These are phyloP conservation scores for Actinomortierella ambigua DNA, from an alignment of 371 early-diverging fungal genomes.

Conservation along the genomic window DNA sequence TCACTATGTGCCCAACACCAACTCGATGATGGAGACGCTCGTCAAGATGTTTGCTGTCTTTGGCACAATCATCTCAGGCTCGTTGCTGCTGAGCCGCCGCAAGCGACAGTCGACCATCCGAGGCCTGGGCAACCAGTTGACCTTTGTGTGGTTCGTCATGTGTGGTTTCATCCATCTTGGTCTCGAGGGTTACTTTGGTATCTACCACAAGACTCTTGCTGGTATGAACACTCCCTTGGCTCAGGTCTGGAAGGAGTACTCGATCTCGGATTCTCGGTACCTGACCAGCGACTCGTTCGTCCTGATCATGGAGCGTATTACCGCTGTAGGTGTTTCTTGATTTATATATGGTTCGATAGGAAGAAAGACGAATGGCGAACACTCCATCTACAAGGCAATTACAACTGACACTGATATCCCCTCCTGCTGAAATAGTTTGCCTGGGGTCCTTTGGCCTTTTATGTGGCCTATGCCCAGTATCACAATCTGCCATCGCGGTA, in stretches of 20 bases:
- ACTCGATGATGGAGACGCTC: constrained; percentile 49
- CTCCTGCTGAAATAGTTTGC: constrained; percentile 52
- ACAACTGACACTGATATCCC: no score
- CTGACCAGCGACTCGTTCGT: constrained; percentile 80
- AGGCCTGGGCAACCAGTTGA: constrained; percentile 26
- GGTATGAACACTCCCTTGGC: constrained; percentile 67
- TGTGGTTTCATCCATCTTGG: constrained; percentile 80
- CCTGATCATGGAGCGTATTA: constrained; percentile 84
- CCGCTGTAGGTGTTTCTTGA: constrained; percentile 71
- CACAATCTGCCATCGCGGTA: constrained; percentile 65
- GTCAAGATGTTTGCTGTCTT: constrained; percentile 45
- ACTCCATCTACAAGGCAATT: no score
- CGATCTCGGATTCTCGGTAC: constrained; percentile 88
- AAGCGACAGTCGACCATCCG: constrained; percentile 38
- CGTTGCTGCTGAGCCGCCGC: constrained; percentile 22
- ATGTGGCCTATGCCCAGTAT: constrained; percentile 68
- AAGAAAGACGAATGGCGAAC: no score
- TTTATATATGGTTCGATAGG: no score
- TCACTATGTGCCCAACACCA: constrained; percentile 58
- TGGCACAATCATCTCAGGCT: constrained; percentile 39
- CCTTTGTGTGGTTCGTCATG: constrained; percentile 82
- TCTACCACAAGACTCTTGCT: constrained; percentile 64
- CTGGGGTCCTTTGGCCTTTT: constrained; percentile 79
- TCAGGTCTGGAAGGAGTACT: constrained; percentile 93
- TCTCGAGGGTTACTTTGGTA: constrained; percentile 88